Evolutionary conservation across 257 asterid genomes (phyloP).

Genomic region (Mentha longifolia): DNA sequence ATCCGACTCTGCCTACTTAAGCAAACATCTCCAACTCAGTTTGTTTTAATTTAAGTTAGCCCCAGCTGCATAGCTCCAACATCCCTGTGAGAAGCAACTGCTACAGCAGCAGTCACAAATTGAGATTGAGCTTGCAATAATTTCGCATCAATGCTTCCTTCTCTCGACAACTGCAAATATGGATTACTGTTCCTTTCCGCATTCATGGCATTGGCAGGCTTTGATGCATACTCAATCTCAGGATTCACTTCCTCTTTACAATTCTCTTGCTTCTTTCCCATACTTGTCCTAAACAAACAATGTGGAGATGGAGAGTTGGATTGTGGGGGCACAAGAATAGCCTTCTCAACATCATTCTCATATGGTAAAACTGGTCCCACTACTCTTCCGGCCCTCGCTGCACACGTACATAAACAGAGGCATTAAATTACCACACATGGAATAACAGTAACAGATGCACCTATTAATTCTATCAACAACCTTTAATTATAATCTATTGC

Average conservation of each 20-base stretch:
- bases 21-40: too few relatives aligned
- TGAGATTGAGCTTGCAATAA: slow-evolving; percentile 73
- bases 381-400: slow-evolving; percentile 69
- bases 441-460: background rate
- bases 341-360: slow-evolving; percentile 47
- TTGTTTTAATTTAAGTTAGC: background rate
- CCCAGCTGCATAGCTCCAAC: slow-evolving; percentile 70
- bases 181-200: slow-evolving; percentile 55
- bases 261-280: slow-evolving; percentile 51
- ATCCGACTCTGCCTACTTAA: too few relatives aligned
- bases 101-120: slow-evolving; percentile 55
- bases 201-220: slow-evolving; percentile 33
- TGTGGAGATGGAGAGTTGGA: slow-evolving; percentile 50
- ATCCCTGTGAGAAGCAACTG: slow-evolving; percentile 72
- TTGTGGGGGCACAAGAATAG: slow-evolving; percentile 38
- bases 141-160: slow-evolving; percentile 57
- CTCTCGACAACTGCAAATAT: slow-evolving; percentile 55
- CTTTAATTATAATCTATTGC: too few relatives aligned
- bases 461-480: background rate
- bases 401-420: too few relatives aligned
- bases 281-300: slow-evolving; percentile 42
- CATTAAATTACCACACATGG: too few relatives aligned
- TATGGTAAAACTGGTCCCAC: slow-evolving; percentile 73
- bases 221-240: slow-evolving; percentile 40
- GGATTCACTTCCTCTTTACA: slow-evolving; percentile 30